Evolutionary conservation across 2,329 filamentous ascomycete genomes (phyloP).

Genomic region (Penicillium sp.): DNA sequence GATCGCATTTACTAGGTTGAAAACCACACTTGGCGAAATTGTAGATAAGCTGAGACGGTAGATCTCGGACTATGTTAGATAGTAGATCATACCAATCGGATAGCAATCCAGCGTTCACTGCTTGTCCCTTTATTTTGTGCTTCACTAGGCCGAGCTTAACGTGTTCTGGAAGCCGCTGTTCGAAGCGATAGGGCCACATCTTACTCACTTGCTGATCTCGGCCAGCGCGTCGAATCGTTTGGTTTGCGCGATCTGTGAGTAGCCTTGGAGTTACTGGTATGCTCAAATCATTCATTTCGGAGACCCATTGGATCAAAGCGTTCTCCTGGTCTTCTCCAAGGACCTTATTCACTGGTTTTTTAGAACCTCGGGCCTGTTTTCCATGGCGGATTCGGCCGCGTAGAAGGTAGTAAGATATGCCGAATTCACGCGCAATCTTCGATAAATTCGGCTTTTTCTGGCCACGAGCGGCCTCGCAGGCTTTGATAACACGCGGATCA

Average conservation of each 20-base stretch:
- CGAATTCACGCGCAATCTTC: constrained; percentile 1
- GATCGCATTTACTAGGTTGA: constrained; percentile 1
- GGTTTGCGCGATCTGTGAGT: not conserved
- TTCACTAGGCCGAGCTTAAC: no score
- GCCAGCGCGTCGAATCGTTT: not conserved
- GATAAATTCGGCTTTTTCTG: constrained; percentile 5
- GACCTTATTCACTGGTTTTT: no score
- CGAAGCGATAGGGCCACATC: constrained; percentile 5
- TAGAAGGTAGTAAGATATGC: not conserved
- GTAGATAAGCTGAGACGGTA: constrained; percentile 2
- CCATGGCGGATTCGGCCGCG: not conserved
- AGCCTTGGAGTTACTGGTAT: no score
- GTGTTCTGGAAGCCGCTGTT: not conserved
- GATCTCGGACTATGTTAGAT: not conserved
- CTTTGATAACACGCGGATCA: not conserved
- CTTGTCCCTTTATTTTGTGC: no score
- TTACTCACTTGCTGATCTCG: not conserved
- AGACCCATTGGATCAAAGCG: no score
- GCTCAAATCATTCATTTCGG: no score
- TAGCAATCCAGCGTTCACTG: no score
- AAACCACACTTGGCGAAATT: constrained; percentile 6
- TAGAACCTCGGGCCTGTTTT: no score
- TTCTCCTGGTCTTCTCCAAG: no score
- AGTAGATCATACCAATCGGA: no score
- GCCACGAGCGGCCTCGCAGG: constrained; percentile 1